Evolutionary conservation across 257 asterid species (phyloP).

Genomic region (Misopates orontium): DNA sequence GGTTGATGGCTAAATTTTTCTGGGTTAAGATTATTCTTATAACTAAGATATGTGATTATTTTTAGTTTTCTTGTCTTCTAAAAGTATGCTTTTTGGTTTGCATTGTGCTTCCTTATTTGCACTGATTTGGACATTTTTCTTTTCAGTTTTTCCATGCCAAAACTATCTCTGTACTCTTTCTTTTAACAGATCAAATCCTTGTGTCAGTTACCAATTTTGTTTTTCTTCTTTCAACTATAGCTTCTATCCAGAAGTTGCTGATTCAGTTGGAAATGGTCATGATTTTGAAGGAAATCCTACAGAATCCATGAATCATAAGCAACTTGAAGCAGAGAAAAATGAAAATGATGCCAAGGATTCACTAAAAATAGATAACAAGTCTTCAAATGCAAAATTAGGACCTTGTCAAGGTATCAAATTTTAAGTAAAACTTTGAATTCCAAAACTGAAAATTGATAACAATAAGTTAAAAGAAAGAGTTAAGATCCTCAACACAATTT

Average conservation of each 20-base stretch:
- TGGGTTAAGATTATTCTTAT: neutral
- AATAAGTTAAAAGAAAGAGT: too few relatives aligned
- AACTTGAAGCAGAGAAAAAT: slow-evolving; percentile 14
- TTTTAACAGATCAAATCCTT: neutral
- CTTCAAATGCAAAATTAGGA: too few relatives aligned
- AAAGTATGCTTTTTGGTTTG: neutral
- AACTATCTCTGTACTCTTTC: neutral
- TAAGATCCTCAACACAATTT: too few relatives aligned
- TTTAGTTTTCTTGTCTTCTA: too few relatives aligned
- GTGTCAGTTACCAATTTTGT: neutral
- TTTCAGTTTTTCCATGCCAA: too few relatives aligned
- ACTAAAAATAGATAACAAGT: too few relatives aligned
- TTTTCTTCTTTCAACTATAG: slow-evolving; percentile 20
- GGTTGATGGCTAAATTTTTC: neutral
- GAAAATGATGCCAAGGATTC: slow-evolving; percentile 13
- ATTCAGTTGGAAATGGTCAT: slow-evolving; percentile 23
- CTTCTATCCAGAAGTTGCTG: slow-evolving; percentile 23
- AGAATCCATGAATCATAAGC: too few relatives aligned
- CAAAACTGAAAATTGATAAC: too few relatives aligned
- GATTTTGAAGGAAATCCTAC: slow-evolving; percentile 17
- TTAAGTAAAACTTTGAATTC: too few relatives aligned
- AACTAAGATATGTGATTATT: neutral
- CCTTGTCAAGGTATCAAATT: too few relatives aligned
- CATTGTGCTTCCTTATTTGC: neutral
- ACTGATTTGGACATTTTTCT: neutral